Base-by-base conservation (phyloP, 495 filamentous ascomycete species). In the Hyaloscypha variabilis region DNA sequence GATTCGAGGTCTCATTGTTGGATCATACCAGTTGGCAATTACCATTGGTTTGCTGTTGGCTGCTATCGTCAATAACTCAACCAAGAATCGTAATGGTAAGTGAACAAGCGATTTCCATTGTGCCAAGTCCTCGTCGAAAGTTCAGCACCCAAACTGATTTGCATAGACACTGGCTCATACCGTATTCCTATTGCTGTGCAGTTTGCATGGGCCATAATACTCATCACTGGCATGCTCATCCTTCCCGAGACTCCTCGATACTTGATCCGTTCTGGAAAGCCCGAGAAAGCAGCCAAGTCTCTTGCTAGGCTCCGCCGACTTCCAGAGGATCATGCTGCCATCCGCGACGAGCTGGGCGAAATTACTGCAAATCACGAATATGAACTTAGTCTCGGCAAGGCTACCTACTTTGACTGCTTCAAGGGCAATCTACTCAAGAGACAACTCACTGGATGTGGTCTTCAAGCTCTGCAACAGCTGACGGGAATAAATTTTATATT, bases 181-280 rank as follows among this genome's bases (percentile, higher is more conserved):
- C 87, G 93, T 14, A 96, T 96, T 63, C 93, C 93, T 3, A 84
- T 95, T 30, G 90, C 89, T 2, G 73, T 97, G 21, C 92, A 96
- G 73, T 93, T 94, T 73, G 79, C 86, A 6, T 97, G 91, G 90
- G 87, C 91, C 14, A 75, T 92, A 62, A 88, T 95, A 67, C 82
- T 97, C 57, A 85, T 87, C 11, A 70, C 72, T 59, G 93, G 93
- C 39, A 90, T 95, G 84, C 72, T 88, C 30, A 31, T 93, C n/a
- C 85, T 97, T 11, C 93, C 93, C 1, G 93, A 97, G 68, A 94
- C 92, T 6, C 93, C 93, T 3, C 87, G 93, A 14, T 96, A 82
- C 77, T 77, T 89, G 58, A 90, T 96, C 80, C 93, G 90, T 79
- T 79, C 83, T 28, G 88, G 85, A 36, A 77, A 84, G 30, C 77